Conservation (phyloP, 768 basidiomycete species). For the Phlegmacium glaucopus region DNA sequence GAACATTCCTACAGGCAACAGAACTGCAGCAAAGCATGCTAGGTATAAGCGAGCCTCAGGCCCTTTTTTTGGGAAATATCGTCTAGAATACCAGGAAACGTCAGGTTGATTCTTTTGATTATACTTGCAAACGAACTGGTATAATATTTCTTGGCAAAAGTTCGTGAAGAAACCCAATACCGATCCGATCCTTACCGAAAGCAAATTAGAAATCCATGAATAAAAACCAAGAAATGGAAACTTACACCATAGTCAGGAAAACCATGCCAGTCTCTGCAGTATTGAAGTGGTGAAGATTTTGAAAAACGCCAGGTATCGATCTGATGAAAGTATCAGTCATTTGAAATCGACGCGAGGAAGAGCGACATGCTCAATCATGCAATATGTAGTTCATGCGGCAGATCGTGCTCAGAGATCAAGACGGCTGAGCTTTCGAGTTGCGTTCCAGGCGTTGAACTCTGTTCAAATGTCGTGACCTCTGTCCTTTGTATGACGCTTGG, state of each 20-base stretch:
- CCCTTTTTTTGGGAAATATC: conserved; percentile 22
- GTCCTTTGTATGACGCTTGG: no score
- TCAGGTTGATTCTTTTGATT: neutral
- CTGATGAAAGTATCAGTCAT: conserved; percentile 20
- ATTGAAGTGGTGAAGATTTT: conserved; percentile 52
- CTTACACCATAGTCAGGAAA: conserved; percentile 53
- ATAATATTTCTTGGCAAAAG: conserved; percentile 42
- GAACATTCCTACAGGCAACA: conserved; percentile 57
- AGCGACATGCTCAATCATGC: no score
- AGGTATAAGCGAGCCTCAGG: conserved; percentile 53
- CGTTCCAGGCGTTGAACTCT: no score
- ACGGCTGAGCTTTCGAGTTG: no score
- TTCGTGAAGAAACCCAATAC: conserved; percentile 43
- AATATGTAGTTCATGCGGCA: neutral
- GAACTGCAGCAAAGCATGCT: conserved; percentile 43
- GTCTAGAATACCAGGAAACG: conserved; percentile 14
- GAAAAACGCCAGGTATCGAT: conserved; percentile 56
- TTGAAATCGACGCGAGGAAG: no score
- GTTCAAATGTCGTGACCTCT: no score
- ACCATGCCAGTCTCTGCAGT: conserved; percentile 54
- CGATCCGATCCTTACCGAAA: conserved; percentile 40
- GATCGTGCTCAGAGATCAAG: no score
- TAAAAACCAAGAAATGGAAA: conserved; percentile 3
- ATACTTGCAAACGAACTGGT: conserved; percentile 31
- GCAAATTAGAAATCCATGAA: conserved; percentile 1